These are phyloP conservation scores for Stephania yunnanensis DNA, from an alignment of 164 flowering plant genomes.

Conservation along the genomic window DNA sequence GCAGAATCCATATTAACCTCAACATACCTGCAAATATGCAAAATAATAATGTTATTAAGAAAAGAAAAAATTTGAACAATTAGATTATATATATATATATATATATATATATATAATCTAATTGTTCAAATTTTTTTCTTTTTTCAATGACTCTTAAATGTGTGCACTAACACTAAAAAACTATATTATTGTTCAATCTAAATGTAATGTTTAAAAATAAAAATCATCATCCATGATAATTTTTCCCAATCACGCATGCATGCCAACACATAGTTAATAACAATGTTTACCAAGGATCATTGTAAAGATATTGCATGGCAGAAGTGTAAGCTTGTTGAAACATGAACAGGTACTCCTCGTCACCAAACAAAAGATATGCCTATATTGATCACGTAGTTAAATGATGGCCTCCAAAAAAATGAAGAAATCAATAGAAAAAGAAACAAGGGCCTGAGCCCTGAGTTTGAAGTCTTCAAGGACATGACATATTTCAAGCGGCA, in stretches of 20 bases:
- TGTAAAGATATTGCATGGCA: constrained; percentile 76
- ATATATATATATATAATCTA: neutral
- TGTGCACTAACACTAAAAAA: too few species aligned
- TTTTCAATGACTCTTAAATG: too few species aligned
- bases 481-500: too few species aligned
- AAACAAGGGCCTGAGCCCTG: neutral
- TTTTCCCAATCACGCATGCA: too few species aligned
- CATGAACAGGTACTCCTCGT: constrained; percentile 88
- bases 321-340: constrained; percentile 95
- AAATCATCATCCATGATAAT: too few species aligned
- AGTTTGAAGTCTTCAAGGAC: neutral
- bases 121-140: too few species aligned
- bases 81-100: neutral
- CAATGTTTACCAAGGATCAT: constrained; percentile 83
- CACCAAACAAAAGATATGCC: constrained; percentile 93
- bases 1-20: constrained; percentile 99
- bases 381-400: constrained; percentile 21
- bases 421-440: neutral
- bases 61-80: neutral
- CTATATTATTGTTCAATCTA: too few species aligned
- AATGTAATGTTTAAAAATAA: too few species aligned
- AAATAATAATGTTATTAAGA: neutral
- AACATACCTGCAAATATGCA: constrained; percentile 61
- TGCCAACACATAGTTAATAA: neutral
- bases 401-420: neutral